Conservation (phyloP, 2,329 filamentous ascomycete genomes). For the Myriosclerotinia scirpicola region DNA sequence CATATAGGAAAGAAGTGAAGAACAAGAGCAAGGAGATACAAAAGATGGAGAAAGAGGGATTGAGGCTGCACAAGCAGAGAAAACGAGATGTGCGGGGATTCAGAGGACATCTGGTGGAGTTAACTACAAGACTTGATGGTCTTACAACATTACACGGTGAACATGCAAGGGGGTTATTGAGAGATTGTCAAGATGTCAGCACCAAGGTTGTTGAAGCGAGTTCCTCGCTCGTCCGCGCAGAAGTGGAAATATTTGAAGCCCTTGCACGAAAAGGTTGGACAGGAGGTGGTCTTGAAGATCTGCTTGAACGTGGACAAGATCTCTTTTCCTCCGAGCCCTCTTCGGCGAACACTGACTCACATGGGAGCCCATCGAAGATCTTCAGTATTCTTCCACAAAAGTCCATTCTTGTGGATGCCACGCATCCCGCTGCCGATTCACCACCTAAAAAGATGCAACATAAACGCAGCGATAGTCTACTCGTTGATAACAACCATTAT, state of each 20-base stretch:
- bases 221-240: conserved; percentile 64
- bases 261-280: conserved; percentile 67
- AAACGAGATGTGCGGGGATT: conserved; percentile 62
- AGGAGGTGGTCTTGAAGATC: conserved; percentile 64
- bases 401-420: conserved; percentile 59
- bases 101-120: conserved; percentile 60
- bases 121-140: conserved; percentile 62
- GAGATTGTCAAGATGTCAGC: conserved; percentile 66
- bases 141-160: conserved; percentile 60
- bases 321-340: conserved; percentile 52
- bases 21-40: conserved; percentile 60
- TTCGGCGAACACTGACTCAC: conserved; percentile 42
- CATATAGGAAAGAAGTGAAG: conserved; percentile 56
- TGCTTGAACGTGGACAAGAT: conserved; percentile 63
- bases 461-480: conserved; percentile 54
- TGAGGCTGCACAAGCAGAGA: conserved; percentile 59
- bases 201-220: conserved; percentile 61
- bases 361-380: conserved; percentile 48
- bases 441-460: conserved; percentile 39
- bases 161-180: conserved; percentile 58
- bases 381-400: conserved; percentile 65
- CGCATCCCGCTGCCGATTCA: conserved; percentile 39
- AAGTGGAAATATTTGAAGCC: conserved; percentile 69
- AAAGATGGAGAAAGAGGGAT: conserved; percentile 62
- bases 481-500: conserved; percentile 54